Base-by-base conservation (phyloP, 306 rosid genomes). In the Malus sieversii region DNA sequence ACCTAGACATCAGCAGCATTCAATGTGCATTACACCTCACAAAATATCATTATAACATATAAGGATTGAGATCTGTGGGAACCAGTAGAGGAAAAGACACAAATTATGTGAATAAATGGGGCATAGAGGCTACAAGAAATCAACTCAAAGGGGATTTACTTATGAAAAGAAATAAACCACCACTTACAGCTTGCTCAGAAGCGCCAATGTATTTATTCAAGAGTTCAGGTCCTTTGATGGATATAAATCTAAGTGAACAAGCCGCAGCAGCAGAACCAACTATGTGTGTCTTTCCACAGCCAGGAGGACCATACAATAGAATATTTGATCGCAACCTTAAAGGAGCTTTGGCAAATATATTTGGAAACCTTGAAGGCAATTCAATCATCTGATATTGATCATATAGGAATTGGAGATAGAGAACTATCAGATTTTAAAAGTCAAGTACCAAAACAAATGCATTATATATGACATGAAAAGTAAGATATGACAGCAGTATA, bases 261-360 rank as follows among this genome's bases (percentile, higher is more conserved):
- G 98, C 96, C 75, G 97, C 89, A 38, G 98, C 98, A 76, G 93
- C 96, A 77, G 98, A 96, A 77, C 98, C 98, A 75, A 95, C 96
- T 65, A 92, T 77, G 84, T 95, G 97, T 62, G 97, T 94, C 88
- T 94, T 95, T 70, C 97, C 98, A 85, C 97, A 95, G 74, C 98
- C 97, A 73, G 97, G 98, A 76, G 98, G 98, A 63, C 97, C 98
- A 68, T 95, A 95, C 72, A 95, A 81, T 75, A 95, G 92, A 83
- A 92, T 90, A 79, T 94, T 94, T 62, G 98, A 90, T 77, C 98
- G 87, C 83, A 94, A 82, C 89, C 98, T 88, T 83, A 94, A 82
- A 44, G 98, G 98, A 71, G 98, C 95, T 87, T 88, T 86, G 16
- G 92, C 89, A 87, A 92, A 94, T 60, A 85, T 90, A 78, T 85